phyloP scores from a whole-genome alignment of 805 yeast genomes.

The Jamesozyma piceae region DNA sequence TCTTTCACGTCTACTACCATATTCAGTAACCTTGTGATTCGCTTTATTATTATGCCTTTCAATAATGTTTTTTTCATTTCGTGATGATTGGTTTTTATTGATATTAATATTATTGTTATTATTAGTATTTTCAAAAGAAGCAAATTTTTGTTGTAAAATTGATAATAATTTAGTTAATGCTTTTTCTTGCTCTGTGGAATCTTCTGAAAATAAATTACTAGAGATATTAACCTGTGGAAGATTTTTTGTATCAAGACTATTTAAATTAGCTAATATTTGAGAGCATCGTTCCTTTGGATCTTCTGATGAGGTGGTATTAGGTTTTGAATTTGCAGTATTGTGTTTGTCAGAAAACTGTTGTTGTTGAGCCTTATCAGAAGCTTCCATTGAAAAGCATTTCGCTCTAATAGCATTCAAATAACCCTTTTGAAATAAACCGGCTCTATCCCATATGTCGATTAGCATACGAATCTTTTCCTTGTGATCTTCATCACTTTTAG shows the following conservation, averaged over 20 bases:
- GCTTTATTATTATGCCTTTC: not conserved
- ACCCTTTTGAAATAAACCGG: conserved; percentile 60
- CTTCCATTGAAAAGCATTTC: conserved; percentile 39
- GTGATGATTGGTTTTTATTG: not conserved
- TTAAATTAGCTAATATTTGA: conserved; percentile 25
- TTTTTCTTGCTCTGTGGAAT: conserved; percentile 32
- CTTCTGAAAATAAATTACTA: conserved; percentile 16
- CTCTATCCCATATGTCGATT: conserved; percentile 86
- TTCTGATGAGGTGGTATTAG: conserved; percentile 48
- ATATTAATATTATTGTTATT: conserved; percentile 10
- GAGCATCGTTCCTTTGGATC: conserved; percentile 23
- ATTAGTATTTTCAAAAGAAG: conserved; percentile 3
- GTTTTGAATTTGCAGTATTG: conserved; percentile 57
- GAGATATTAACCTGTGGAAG: conserved; percentile 20
- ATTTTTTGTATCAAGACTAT: conserved; percentile 6
- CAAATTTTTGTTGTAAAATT: conserved; percentile 21
- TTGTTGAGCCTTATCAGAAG: conserved; percentile 32
- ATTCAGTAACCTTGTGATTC: conserved; percentile 17
- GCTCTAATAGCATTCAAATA: conserved; percentile 46
- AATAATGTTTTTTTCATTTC: not conserved
- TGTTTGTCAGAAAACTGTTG: not conserved
- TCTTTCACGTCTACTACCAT: conserved; percentile 30
- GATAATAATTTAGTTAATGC: conserved; percentile 35
- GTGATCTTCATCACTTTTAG: conserved; percentile 46
- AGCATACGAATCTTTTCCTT: conserved; percentile 71